Evolutionary conservation across 2,329 filamentous ascomycete genomes (phyloP).

Genomic region (Boeremia lycopersici): DNA sequence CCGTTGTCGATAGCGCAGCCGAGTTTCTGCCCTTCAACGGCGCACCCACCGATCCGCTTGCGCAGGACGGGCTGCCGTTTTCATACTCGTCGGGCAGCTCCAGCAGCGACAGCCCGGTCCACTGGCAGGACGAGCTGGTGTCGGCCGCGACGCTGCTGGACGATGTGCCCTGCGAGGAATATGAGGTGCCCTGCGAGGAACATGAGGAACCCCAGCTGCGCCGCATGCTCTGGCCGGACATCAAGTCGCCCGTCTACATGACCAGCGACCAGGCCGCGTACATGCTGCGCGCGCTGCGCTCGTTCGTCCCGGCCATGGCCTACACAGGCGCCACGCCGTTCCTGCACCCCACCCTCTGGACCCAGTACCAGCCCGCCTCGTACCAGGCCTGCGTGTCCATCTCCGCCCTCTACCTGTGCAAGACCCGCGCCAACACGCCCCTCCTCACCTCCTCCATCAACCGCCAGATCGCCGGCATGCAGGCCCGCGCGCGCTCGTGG

Average conservation of each 20-base stretch:
- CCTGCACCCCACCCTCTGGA: constrained; percentile 33
- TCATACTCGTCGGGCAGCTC: constrained; percentile 10
- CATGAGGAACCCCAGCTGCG: neutral
- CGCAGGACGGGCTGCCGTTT: neutral
- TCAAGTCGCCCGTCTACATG: constrained; percentile 20
- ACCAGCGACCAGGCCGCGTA: constrained; percentile 22
- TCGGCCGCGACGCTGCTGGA: constrained; percentile 1
- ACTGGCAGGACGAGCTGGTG: constrained; percentile 15
- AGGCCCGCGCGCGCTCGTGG: constrained; percentile 24
- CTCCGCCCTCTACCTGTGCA: constrained; percentile 33
- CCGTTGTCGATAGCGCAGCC: constrained; percentile 1
- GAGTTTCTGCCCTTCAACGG: constrained; percentile 9
- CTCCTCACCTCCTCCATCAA: constrained; percentile 29
- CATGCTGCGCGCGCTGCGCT: constrained; percentile 20
- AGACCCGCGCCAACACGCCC: constrained; percentile 25
- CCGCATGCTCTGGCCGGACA: neutral
- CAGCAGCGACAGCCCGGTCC: constrained; percentile 22
- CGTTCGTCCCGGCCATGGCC: constrained; percentile 30
- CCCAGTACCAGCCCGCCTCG: constrained; percentile 24
- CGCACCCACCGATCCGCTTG: constrained; percentile 3
- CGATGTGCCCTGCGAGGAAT: neutral
- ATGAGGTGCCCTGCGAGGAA: neutral
- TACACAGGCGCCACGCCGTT: constrained; percentile 31
- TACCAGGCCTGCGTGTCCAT: constrained; percentile 36
- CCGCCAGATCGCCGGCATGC: constrained; percentile 27